Base-by-base conservation (phyloP, 2,329 filamentous ascomycete genomes). In the Neonectria neomacrospora region DNA sequence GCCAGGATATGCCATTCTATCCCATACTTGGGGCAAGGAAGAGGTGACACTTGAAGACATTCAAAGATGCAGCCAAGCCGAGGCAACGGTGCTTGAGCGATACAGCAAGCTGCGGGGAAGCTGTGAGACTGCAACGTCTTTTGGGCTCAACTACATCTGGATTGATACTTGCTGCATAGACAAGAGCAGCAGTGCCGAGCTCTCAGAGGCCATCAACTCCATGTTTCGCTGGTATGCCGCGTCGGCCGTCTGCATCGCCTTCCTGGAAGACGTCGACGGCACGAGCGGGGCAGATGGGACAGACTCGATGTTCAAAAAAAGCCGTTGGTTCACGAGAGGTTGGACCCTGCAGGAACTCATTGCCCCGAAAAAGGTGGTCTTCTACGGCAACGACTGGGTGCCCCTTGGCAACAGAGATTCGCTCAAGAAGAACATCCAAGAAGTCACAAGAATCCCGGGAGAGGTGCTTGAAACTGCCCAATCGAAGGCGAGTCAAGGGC, bases 111-210 rank as follows among this genome's bases (percentile, higher is more conserved):
- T 74, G 8, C 52, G 65, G 22, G 56, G 63, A 28, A 68, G 71
- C 50, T 74, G 72, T 20, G 59, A 58, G 9, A 58, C 67, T 37
- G 64, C 72, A 6, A 39, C 50, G 7, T 64, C 61, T 3, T 51
- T 71, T 2, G 66, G 61, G 2, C 52, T 72, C 34, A 47, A 67
- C 0, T 74, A 75, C 18, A 37, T 77, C 7, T 77, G 75, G 75
- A 67, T 75, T 20, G 75, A 77, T 18, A 77, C 74, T 0, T 75
- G 73, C 50, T 77, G 75, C 47, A 77, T 77, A 18, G 75, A 77
- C 50, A 77, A 76, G 55, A 67, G 65, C 8, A 76, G 71, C 52
- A 76, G 72, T 14, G 72, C 75, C 1, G 75, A 77, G 52, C 73
- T 75, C 5, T 75, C 73, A 2, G 73, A 75, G 20, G 73, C 73